Base-by-base conservation (phyloP, 148 eudicot species). In the Tetragonia tetragonoides region DNA sequence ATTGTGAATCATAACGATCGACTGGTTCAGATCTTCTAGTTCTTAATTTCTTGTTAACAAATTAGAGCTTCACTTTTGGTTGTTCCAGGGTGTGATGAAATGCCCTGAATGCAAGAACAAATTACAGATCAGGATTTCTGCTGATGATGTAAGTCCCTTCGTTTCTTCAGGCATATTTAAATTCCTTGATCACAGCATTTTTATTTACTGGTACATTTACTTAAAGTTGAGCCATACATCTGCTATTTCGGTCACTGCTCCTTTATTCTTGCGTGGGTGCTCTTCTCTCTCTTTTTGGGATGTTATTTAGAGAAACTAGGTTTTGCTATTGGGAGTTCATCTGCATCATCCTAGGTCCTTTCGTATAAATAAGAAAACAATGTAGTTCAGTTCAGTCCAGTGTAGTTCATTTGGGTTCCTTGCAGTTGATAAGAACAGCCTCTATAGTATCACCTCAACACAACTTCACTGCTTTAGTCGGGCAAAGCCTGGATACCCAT, bases 91-190 rank as follows among this genome's bases (percentile, higher is more conserved):
- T 80, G 98, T 85, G 64, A 94, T 94, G 98, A 79, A 77, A 73
- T 94, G 98, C 74, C 93, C 93, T 7, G 90, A 89, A 83, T 94
- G 98, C 89, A 94, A 90, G 82, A 88, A 80, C 71, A 92, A 88
- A 78, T 68, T 89, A 73, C 92, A 82, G 74, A 28, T 94, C 77
- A 88, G 91, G 78, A 89, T 94, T 69, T 92, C 98, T 78, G 94
- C 95, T 39, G 98, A 94, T 88, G 91, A 92, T 75, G 98, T 94
- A 77, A 88, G 97, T 83, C 74, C 66, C 77, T 69, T 75, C 40
- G 65, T 21, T 42, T 57, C 7, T 47, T 18, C 16, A 49, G 24
- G 24, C 40, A 34, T 70, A n/a, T 14, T 39, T 40, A 49, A 11
- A 39, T 46, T 16, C n/a, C 34, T 18, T 68, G 23, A 39, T 49